Evolutionary conservation across 2,329 filamentous ascomycete species (phyloP).

Genomic region (Drechslera avenae): DNA sequence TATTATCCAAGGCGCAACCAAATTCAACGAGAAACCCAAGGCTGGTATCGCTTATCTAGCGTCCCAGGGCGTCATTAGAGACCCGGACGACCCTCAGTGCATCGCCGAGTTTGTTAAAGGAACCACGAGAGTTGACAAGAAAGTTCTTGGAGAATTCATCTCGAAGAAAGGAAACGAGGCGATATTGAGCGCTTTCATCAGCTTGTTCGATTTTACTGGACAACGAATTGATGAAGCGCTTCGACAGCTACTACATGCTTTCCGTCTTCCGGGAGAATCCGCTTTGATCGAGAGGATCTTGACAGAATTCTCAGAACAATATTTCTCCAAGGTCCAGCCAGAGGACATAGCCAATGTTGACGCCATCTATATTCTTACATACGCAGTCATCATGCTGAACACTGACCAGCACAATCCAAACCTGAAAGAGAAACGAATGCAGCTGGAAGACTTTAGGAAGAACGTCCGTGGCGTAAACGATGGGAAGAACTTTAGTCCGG

Average conservation of each 20-base stretch:
- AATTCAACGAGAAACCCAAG: constrained; percentile 96
- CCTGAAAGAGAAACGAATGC: constrained; percentile 83
- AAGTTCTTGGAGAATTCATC: constrained; percentile 86
- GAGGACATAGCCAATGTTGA: constrained; percentile 83
- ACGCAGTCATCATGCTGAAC: constrained; percentile 97
- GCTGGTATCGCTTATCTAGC: constrained; percentile 84
- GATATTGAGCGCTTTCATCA: constrained; percentile 83
- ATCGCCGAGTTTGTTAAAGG: constrained; percentile 88
- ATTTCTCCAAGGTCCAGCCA: constrained; percentile 71
- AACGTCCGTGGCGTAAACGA: constrained; percentile 92
- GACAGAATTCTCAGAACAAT: constrained; percentile 83
- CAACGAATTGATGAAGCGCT: constrained; percentile 91
- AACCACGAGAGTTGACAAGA: constrained; percentile 88
- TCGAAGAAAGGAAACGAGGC: constrained; percentile 87
- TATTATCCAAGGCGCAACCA: constrained; percentile 83
- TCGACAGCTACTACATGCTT: constrained; percentile 83
- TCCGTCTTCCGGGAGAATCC: constrained; percentile 92
- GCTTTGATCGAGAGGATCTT: constrained; percentile 92
- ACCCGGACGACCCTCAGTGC: constrained; percentile 72
- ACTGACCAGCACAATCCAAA: constrained; percentile 97
- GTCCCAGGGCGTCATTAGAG: constrained; percentile 81
- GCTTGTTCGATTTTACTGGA: constrained; percentile 83
- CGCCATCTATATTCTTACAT: constrained; percentile 86
- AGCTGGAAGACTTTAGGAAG: constrained; percentile 76
- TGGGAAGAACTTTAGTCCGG: constrained; percentile 79